Evolutionary conservation across 2,329 filamentous ascomycete species (phyloP).

Genomic region (Paraphaeosphaeria minitans): DNA sequence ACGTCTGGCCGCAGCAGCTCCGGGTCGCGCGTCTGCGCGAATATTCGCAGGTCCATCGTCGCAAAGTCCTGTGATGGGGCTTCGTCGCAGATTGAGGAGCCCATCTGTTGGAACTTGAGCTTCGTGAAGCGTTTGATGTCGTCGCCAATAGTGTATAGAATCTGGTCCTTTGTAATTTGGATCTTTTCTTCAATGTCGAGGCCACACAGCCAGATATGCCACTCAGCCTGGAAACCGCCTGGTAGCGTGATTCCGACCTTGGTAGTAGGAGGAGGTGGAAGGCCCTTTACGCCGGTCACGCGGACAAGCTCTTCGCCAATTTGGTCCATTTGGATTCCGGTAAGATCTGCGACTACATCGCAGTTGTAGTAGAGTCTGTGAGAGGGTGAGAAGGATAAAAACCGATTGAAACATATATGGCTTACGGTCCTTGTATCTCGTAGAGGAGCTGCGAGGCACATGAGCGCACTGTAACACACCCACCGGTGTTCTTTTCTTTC

Average conservation of each 20-base stretch:
- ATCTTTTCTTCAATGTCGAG: slow-evolving; percentile 37
- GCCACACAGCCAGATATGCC: slow-evolving; percentile 33
- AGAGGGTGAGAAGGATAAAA: slow-evolving; percentile 1
- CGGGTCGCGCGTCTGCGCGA: slow-evolving; percentile 29
- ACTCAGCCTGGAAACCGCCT: slow-evolving; percentile 36
- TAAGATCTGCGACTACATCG: slow-evolving; percentile 36
- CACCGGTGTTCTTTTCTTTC: slow-evolving; percentile 43
- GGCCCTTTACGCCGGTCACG: slow-evolving; percentile 44
- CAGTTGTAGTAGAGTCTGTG: slow-evolving; percentile 56
- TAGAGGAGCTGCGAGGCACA: slow-evolving; percentile 54
- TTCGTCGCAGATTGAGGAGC: slow-evolving; percentile 28
- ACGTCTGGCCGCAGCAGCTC: slow-evolving; percentile 29
- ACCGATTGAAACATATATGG: slow-evolving; percentile 2
- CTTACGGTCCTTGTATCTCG: slow-evolving; percentile 31
- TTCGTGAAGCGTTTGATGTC: slow-evolving; percentile 25
- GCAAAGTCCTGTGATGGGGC: slow-evolving; percentile 35
- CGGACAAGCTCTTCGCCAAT: slow-evolving; percentile 52
- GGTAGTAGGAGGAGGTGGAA: slow-evolving; percentile 12
- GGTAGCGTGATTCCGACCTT: slow-evolving; percentile 18
- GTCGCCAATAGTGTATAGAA: slow-evolving; percentile 30
- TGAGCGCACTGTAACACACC: slow-evolving; percentile 35
- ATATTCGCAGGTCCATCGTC: slow-evolving; percentile 45
- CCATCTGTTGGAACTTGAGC: slow-evolving; percentile 39
- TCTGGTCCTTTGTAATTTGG: slow-evolving; percentile 30
- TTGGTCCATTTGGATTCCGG: slow-evolving; percentile 40